These are phyloP conservation scores for Microascus cirrosus DNA, from an alignment of 2,329 filamentous ascomycete species.

Conservation along the genomic window DNA sequence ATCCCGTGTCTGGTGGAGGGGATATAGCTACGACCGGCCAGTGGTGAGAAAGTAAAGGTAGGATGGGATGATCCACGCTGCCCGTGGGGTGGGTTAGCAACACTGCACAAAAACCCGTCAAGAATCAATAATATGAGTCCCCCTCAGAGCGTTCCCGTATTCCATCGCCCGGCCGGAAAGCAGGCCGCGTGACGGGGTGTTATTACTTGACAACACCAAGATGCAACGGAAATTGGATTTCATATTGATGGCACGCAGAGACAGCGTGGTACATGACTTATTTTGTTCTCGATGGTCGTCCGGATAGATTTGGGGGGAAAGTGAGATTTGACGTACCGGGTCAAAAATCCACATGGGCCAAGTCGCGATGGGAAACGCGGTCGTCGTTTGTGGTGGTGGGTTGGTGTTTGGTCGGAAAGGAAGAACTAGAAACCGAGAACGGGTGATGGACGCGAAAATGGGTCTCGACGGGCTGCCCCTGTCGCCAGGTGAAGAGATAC, in stretches of 20 bases:
- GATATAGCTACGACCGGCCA: background rate
- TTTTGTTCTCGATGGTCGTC: background rate
- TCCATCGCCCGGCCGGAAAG: background rate
- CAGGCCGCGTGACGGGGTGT: background rate
- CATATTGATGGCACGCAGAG: background rate
- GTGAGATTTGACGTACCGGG: background rate
- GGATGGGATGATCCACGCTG: background rate
- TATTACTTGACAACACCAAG: background rate
- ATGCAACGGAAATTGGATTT: background rate
- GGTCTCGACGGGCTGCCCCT: background rate
- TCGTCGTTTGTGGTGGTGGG: background rate
- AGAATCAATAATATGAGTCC: background rate
- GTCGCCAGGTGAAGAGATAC: no score
- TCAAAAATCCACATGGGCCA: background rate
- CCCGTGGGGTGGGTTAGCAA: background rate
- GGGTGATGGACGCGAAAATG: background rate
- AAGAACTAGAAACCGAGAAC: conserved; percentile 5
- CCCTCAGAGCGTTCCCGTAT: background rate
- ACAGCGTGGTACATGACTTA: background rate
- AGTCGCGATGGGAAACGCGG: background rate
- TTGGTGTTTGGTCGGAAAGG: conserved; percentile 5
- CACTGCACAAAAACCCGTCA: background rate
- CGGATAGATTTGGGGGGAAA: background rate
- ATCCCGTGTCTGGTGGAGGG: no score
- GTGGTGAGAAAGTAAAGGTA: background rate